phyloP scores from a whole-genome alignment of 1,284 basidiomycete genomes.

The Pseudozyma hubeiensis region DNA sequence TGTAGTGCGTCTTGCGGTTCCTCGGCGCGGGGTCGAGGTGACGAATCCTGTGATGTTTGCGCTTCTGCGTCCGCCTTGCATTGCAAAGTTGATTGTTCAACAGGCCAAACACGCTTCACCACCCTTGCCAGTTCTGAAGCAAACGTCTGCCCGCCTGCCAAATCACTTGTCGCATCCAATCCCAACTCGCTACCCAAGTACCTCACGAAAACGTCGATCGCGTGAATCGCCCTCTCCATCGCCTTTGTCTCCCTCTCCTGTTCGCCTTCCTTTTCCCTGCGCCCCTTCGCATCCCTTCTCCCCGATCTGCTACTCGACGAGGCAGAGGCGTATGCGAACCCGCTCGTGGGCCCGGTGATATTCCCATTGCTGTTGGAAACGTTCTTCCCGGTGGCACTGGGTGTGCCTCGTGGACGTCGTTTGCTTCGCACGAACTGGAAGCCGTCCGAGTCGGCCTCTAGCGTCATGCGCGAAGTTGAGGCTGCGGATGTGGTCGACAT shows the following conservation, averaged over 20 bases:
- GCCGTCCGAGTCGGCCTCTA: conserved; percentile 1
- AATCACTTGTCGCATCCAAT: neutral
- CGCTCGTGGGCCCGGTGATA: conserved; percentile 5
- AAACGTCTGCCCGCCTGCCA: conserved; percentile 1
- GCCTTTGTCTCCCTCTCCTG: neutral
- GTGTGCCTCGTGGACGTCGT: neutral
- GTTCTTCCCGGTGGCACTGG: neutral
- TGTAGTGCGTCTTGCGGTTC: neutral
- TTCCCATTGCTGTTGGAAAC: conserved; percentile 7
- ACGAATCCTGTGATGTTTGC: no score
- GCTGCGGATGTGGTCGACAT: neutral
- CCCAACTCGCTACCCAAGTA: conserved; percentile 9
- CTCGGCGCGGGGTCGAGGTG: no score
- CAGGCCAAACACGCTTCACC: conserved; percentile 9
- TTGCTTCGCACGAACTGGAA: conserved; percentile 5
- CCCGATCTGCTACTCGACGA: neutral
- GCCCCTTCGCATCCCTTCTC: neutral
- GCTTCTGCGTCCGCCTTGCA: neutral
- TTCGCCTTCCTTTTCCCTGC: neutral
- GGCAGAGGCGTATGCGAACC: conserved; percentile 2
- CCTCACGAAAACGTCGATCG: conserved; percentile 11
- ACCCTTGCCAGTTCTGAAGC: neutral
- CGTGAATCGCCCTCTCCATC: neutral
- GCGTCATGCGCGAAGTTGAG: neutral
- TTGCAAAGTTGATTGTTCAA: neutral